Base-by-base conservation (phyloP, 352 stramenopile genomes). In the Pythium chondricola region DNA sequence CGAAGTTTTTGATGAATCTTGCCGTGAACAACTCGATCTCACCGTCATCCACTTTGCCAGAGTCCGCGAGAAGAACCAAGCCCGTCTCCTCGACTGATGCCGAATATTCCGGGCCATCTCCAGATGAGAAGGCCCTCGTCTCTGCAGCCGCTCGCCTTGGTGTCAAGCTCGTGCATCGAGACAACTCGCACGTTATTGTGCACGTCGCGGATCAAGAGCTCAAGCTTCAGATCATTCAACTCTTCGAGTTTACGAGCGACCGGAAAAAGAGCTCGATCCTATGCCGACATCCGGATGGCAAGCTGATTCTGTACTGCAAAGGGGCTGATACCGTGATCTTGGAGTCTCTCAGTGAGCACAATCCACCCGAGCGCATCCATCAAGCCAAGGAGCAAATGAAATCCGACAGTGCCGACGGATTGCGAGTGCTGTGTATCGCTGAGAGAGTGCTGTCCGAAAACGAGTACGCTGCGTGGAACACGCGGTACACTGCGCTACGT, bases 281-380 rank as follows among this genome's bases (percentile, higher is more conserved):
- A 4, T 76, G 63, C 36, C 66, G 69, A 9, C 58, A 75, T 11
- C 31, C 56, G 1, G 58, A 56, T 3, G 61, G 61, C 6, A 59
- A 50, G 14, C 58, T 78, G 11, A 48, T 82, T 13, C 29, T 89
- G 27, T 71, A 85, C 35, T 73, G 56, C 36, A 93, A 97, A 70
- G 89, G 90, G n/a, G 90, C 90, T 1, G 90, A 97, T 53, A 90
- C 78, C 1, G 74, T 93, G 17, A 77, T 97, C 4, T 57, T 96
- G 10, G 55, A 67, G 3, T 47, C 77, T 17, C 48, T 83, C 17
- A 69, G 56, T 25, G 46, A 58, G 2, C 47, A 35, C 0, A 75
- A 75, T 49, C 57, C 60, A 17, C 8, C 47, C 18, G 29, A 14
- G 2, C 33, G 20, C n/a, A 33, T 76, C 21, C 17, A 70, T 9